Conservation (phyloP, 306 rosid genomes). For the Benincasa hispida region DNA sequence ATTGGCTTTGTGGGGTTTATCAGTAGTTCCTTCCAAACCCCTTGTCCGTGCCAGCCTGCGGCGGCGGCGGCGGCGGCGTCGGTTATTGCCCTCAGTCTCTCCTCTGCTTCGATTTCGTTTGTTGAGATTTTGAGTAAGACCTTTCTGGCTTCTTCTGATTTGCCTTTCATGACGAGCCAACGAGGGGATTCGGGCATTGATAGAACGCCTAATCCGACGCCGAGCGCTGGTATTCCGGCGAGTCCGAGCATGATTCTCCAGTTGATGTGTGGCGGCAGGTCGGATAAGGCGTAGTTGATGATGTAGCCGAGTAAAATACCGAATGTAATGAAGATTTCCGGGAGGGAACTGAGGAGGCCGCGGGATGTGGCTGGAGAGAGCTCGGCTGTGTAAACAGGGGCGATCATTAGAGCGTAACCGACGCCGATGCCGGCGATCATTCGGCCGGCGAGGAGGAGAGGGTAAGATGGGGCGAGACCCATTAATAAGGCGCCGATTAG, state of each 20-base stretch:
- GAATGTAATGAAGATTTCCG: slow-evolving; percentile 59
- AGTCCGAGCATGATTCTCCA: slow-evolving; percentile 85
- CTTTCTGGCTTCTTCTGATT: slow-evolving; percentile 34
- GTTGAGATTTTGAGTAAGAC: slow-evolving; percentile 41
- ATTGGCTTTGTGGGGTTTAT: slow-evolving; percentile 38
- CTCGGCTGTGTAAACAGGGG: slow-evolving; percentile 66
- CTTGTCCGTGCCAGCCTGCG: slow-evolving; percentile 16
- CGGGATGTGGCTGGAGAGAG: slow-evolving; percentile 59
- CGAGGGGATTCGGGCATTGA: slow-evolving; percentile 80
- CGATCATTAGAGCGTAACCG: slow-evolving; percentile 62
- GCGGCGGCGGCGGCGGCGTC: slow-evolving; percentile 19
- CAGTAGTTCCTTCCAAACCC: slow-evolving; percentile 64
- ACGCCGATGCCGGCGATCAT: slow-evolving; percentile 67
- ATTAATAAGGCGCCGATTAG: slow-evolving; percentile 55
- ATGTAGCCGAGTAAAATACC: slow-evolving; percentile 62
- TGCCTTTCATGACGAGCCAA: slow-evolving; percentile 65
- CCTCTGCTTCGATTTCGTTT: slow-evolving; percentile 42
- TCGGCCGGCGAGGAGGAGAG: slow-evolving; percentile 45
- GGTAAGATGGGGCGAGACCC: slow-evolving; percentile 69
- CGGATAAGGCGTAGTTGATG: slow-evolving; percentile 44
- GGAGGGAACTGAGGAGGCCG: slow-evolving; percentile 70
- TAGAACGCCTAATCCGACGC: slow-evolving; percentile 37
- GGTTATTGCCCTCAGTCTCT: slow-evolving; percentile 39
- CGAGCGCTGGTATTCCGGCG: slow-evolving; percentile 42
- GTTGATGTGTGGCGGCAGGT: slow-evolving; percentile 23